phyloP scores from a whole-genome alignment of 441 rosid species.

The Arabidopsis lyrata region DNA sequence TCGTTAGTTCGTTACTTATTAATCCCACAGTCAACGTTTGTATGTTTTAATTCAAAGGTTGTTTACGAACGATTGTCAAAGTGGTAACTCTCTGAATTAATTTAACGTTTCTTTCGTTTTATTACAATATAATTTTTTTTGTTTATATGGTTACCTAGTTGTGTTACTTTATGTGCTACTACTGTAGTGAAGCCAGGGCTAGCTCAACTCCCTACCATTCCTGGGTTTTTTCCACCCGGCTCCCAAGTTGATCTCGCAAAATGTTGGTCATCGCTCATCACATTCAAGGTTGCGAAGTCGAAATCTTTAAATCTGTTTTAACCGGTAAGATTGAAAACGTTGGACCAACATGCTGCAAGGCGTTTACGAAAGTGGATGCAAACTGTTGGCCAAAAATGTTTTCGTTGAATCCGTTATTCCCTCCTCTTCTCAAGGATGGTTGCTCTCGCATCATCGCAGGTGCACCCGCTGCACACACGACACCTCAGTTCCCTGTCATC shows the following conservation, averaged over 20 bases:
- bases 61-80: neutral
- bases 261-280: slow-evolving; percentile 4
- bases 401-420: slow-evolving; percentile 7
- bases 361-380: neutral
- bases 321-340: slow-evolving; percentile 8
- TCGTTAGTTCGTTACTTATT: neutral
- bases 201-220: neutral
- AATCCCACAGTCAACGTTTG: neutral
- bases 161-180: neutral
- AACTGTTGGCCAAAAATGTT: slow-evolving; percentile 31
- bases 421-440: slow-evolving; percentile 1
- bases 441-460: slow-evolving; percentile 11
- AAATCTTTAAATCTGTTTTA: slow-evolving; percentile 1
- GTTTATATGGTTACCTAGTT: neutral
- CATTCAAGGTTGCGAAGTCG: neutral
- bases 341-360: slow-evolving; percentile 10
- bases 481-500: too few species aligned
- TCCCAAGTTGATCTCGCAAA: neutral
- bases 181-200: neutral
- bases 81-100: neutral
- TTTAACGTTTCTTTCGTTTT: neutral
- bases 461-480: too few species aligned
- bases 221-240: neutral
- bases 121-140: neutral
- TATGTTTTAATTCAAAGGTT: neutral